Base-by-base conservation (phyloP, 2,329 filamentous ascomycete genomes). In the Penicillium sp. region DNA sequence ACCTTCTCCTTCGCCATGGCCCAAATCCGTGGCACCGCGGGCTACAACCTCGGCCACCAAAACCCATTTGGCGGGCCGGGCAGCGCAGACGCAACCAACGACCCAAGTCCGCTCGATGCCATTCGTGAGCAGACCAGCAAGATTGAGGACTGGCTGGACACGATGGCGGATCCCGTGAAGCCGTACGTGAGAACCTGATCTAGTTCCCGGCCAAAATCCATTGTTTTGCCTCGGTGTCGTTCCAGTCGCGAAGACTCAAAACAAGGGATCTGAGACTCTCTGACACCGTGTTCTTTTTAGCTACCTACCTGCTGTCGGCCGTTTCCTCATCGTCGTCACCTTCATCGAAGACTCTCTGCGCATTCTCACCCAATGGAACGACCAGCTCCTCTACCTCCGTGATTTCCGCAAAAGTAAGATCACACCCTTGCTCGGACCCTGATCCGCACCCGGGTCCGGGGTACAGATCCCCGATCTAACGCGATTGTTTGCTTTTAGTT, bases 71-170 rank as follows among this genome's bases (percentile, higher is more conserved):
- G 84, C 60, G 84, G 82, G 45, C 80, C 80, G 55, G 81, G 78
- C 67, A 79, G 77, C 61, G 77, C 74, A 63, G 83, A 88, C 63
- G 84, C 81, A 55, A 83, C 81, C 54, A 83, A 82, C 70, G 87
- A 92, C 67, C 83, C 88, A 45, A 90, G 85, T 74, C 86, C 88
- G 54, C 84, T 99, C 65, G 94, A 97, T 74, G 84, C 90, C 67
- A 91, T 99, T 71, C 84, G 94, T 61, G 86, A 92, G 74, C 92
- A 97, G 77, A 99, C 94, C 48, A 96, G 90, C 87, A 97, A 97
- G 83, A 93, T 99, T 63, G 94, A 99, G 79, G 94, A 99, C 73
- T 78, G 90, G 72, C 77, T 99, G 71, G 94, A 97, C 76, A 90
- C 85, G 27, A 64, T 92, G 69, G 88, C 91, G 68, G 93, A 96